Base-by-base conservation (phyloP, 2,329 filamentous ascomycete genomes). In the Remersonia thermophila region DNA sequence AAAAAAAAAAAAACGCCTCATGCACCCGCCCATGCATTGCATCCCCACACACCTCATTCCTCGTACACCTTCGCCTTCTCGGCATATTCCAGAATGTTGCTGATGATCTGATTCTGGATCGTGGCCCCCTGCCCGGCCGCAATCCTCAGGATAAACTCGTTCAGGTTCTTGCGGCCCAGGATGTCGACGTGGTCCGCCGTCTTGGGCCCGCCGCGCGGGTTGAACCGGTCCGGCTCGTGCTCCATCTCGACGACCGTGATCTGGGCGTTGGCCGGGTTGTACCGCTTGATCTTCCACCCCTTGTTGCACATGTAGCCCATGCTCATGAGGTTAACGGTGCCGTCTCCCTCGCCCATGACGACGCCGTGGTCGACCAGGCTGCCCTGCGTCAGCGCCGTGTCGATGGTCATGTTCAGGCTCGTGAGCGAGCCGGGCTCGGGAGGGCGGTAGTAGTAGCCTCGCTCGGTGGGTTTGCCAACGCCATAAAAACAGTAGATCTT, bases 401-500 rank as follows among this genome's bases (percentile, higher is more conserved):
- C 79, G 27, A 83, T 82, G 2, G 78, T 83, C 47, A 85, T 74
- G 49, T 85, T 85, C 13, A 85, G 65, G 13, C 71, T 76, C 6
- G 75, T 77, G n/a, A 73, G 50, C 0, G 70, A 60, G 7, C 83
- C 75, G 9, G 66, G 62, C 31, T 89, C 83, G 0, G 73, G 67
- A 1, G 65, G 55, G 23, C 81, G 79, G 60, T 98, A 98, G 56
- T 83, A 98, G 56, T 96, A 98, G 12, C 79, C 78, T 38, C 89
- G 75, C 59, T 98, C 89, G 0, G 89, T 96, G 3, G 83, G 80
- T 56, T 96, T 98, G 3, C 89, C 89, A 3, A 94, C 77, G 14
- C 83, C 91, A 55, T 98, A 96, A 64, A 98, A 96, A 61, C 91
- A 96, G 61, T 87, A 96, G 10, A 98, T 84, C 56, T 94, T 95